Evolutionary conservation across 2,329 filamentous ascomycete genomes (phyloP).

Genomic region (Berkeleyomyces basicola): DNA sequence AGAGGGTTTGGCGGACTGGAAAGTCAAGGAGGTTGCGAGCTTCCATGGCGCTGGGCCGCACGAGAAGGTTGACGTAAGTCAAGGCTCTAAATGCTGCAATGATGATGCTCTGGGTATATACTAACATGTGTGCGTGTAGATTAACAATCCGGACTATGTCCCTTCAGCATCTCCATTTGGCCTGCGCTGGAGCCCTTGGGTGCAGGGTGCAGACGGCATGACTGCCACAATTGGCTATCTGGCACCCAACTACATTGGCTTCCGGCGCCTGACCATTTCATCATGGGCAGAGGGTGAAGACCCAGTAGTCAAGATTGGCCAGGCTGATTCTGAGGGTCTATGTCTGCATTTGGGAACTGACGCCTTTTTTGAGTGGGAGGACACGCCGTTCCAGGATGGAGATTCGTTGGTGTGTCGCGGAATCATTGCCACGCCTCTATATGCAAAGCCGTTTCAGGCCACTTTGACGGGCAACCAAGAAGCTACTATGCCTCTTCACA

Average conservation of each 20-base stretch:
- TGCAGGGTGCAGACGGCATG: conserved; percentile 15
- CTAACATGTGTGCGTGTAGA: conserved; percentile 3
- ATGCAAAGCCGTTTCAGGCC: conserved; percentile 34
- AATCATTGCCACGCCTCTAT: conserved; percentile 35
- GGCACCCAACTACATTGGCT: conserved; percentile 36
- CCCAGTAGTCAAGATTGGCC: conserved; percentile 25
- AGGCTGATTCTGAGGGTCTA: conserved; percentile 28
- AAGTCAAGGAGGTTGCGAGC: conserved; percentile 32
- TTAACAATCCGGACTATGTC: conserved; percentile 31
- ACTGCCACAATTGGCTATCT: conserved; percentile 34
- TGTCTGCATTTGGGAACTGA: conserved; percentile 35
- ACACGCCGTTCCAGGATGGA: conserved; percentile 29
- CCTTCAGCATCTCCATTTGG: conserved; percentile 33
- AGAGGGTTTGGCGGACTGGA: conserved; percentile 25
- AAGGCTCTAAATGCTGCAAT: neutral
- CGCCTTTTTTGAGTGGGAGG: conserved; percentile 40
- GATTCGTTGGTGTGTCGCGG: conserved; percentile 30
- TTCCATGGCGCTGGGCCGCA: conserved; percentile 25
- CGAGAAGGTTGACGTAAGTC: conserved; percentile 19
- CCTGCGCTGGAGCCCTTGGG: conserved; percentile 39
- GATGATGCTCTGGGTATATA: neutral
- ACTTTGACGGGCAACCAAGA: conserved; percentile 21
- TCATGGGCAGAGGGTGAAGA: conserved; percentile 22
- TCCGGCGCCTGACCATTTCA: conserved; percentile 31
- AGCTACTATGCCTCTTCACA: conserved; percentile 21